Evolutionary conservation across 208 protist genomes (phyloP).

Genomic region (Leishmania arabica): DNA sequence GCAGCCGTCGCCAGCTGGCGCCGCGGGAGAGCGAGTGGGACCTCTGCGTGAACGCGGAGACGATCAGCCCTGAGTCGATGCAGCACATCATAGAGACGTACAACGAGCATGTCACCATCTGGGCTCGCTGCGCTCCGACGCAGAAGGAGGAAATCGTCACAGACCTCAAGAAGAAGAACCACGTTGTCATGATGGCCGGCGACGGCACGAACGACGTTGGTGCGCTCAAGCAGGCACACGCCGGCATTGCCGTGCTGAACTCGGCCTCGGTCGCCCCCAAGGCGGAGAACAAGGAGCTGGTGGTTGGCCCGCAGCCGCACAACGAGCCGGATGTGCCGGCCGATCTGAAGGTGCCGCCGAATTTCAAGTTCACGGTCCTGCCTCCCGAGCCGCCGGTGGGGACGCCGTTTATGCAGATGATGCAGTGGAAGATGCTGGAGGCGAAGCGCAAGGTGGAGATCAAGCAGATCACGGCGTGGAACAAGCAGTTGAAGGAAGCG

Average conservation of each 20-base stretch:
- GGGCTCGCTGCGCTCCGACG: conserved; percentile 89
- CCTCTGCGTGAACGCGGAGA: conserved; percentile 87
- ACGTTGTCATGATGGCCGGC: conserved; percentile 93
- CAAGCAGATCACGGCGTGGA: conserved; percentile 75
- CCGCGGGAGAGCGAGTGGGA: conserved; percentile 71
- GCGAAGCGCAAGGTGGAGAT: conserved; percentile 87
- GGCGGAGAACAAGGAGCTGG: conserved; percentile 33
- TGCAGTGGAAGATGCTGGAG: conserved; percentile 79
- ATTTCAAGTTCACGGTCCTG: conserved; percentile 84
- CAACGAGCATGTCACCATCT: conserved; percentile 87
- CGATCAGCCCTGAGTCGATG: conserved; percentile 38
- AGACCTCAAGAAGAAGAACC: conserved; percentile 82
- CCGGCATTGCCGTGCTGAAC: conserved; percentile 97
- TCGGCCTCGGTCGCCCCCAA: conserved; percentile 59
- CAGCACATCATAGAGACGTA: conserved; percentile 58
- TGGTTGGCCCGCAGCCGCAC: conserved; percentile 73
- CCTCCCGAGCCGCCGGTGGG: conserved; percentile 57
- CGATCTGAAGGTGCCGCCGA: conserved; percentile 76
- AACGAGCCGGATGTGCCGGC: conserved; percentile 86
- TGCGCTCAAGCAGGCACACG: conserved; percentile 99
- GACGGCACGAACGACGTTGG: conserved; percentile 99
- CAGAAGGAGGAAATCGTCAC: conserved; percentile 92
- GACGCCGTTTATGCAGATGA: conserved; percentile 78
- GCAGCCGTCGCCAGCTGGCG: conserved; percentile 33
- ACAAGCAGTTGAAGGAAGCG: conserved; percentile 70